phyloP scores from a whole-genome alignment of 805 yeast genomes.

The Myxozyma vanderwaltii region DNA sequence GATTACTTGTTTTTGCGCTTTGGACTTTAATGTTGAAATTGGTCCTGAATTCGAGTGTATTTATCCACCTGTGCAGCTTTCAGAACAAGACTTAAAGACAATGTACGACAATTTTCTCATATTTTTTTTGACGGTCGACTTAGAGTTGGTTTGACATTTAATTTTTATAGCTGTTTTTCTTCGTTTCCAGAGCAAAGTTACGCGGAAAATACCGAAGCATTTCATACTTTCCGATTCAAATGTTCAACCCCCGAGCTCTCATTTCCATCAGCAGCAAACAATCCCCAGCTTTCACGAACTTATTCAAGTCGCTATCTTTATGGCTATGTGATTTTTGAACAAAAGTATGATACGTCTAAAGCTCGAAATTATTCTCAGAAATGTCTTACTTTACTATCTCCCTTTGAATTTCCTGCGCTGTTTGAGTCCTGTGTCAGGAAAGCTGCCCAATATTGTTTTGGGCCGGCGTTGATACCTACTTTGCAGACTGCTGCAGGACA shows the following conservation, averaged over 20 bases:
- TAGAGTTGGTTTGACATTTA: background rate
- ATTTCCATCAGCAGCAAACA: constrained; percentile 14
- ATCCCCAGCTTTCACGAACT: constrained; percentile 6
- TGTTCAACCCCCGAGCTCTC: constrained; percentile 9
- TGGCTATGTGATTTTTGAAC: constrained; percentile 29
- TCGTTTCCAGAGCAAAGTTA: constrained; percentile 34
- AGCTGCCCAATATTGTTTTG: constrained; percentile 12
- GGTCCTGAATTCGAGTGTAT: constrained; percentile 34
- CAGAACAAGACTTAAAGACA: constrained; percentile 30
- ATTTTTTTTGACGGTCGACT: background rate
- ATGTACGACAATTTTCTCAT: constrained; percentile 9
- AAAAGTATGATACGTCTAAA: constrained; percentile 19
- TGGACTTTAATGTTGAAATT: constrained; percentile 31
- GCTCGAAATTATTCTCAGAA: constrained; percentile 26
- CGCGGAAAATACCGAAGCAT: constrained; percentile 19
- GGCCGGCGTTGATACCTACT: constrained; percentile 9
- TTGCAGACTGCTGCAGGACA: constrained; percentile 29
- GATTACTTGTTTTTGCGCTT: constrained; percentile 28
- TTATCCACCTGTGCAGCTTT: constrained; percentile 25
- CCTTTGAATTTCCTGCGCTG: constrained; percentile 25
- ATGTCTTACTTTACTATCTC: constrained; percentile 21
- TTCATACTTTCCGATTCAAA: constrained; percentile 30
- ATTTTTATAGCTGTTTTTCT: constrained; percentile 23
- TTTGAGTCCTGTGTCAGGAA: constrained; percentile 26
- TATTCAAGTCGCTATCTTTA: constrained; percentile 14